Base-by-base conservation (phyloP, 495 filamentous ascomycete genomes). In the Penicillium lagena region DNA sequence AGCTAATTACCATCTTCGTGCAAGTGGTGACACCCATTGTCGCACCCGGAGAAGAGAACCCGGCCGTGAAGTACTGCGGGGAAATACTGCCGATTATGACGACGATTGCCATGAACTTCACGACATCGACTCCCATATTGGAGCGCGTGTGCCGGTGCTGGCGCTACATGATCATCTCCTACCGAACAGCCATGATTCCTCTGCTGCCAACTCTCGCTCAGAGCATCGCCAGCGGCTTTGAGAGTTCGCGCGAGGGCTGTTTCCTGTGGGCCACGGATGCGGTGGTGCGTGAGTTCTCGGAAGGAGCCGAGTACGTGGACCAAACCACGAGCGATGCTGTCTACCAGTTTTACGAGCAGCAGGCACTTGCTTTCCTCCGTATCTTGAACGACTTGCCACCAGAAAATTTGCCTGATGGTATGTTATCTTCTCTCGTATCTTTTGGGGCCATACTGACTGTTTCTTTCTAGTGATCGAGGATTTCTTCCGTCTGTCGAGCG, bases 241-340 rank as follows among this genome's bases (percentile, higher is more conserved):
- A 85, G 35, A 78, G 77, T 11, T 95, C 91, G 3, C 82, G 83
- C 35, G 91, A 97, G 64, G 94, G 93, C 13, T 96, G 91, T 63
- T 97, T 99, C 73, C 69, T 99, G 33, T 99, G 93, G 93, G 90
- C 89, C 17, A 95, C 91, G 3, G 89, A 89, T 50, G 86, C 93
- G 9, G 91, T 99, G 49, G 77, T 97, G 12, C 86, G 94, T 35
- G 93, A 99, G 56, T 99, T 96, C 60, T 89, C 88, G 0, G 85
- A 90, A 43, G 90, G 90, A 36, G 80, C 82, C 36, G 89, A 95
- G 47, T 76, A 82, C 40, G 87, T 96, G n/a, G 83, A 90, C 37
- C 71, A 80, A 15, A 64, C 73, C n/a, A 93, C 87, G n/a, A 86
- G 85, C n/a, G 76, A 84, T 37, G 81, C 87, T 42, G 90, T 97